These are phyloP conservation scores for Mimosa pudica DNA, from an alignment of 306 rosid genomes.

Conservation along the genomic window DNA sequence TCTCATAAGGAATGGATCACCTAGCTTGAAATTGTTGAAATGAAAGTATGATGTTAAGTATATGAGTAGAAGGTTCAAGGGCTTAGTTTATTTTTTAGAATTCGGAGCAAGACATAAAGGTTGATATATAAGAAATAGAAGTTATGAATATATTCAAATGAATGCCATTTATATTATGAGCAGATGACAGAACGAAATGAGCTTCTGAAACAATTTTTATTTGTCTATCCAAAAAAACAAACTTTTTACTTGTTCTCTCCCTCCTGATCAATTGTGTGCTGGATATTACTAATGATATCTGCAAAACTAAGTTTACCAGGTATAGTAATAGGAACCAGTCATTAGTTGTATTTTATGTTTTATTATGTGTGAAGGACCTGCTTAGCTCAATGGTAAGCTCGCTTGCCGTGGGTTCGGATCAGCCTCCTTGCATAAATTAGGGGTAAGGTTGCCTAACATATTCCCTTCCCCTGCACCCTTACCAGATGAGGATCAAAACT, in stretches of 20 bases:
- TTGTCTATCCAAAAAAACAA: background rate
- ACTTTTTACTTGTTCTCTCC: background rate
- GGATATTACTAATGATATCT: constrained; percentile 2
- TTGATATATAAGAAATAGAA: background rate
- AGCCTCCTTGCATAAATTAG: too few relatives aligned
- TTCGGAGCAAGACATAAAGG: background rate
- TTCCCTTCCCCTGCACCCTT: too few relatives aligned
- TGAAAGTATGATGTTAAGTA: background rate
- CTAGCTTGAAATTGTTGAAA: background rate
- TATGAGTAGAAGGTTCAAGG: background rate
- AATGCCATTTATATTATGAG: background rate
- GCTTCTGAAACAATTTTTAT: background rate
- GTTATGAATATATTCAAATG: background rate
- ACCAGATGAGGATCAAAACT: too few relatives aligned
- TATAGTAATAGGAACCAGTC: too few relatives aligned
- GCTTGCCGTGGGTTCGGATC: too few relatives aligned
- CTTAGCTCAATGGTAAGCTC: too few relatives aligned
- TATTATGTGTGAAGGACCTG: too few relatives aligned
- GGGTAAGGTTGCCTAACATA: too few relatives aligned
- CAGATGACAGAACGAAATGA: background rate
- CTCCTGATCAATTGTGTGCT: background rate
- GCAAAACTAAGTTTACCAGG: constrained; percentile 1
- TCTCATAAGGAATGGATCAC: background rate
- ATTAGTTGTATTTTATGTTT: too few relatives aligned
- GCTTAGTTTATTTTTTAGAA: background rate